Percentiles rank a stretch among this genome's conserved stretches.
Evolutionary conservation across 2,329 filamentous ascomycete genomes (phyloP).

Genomic region (Pseudopyricularia javanii): DNA sequence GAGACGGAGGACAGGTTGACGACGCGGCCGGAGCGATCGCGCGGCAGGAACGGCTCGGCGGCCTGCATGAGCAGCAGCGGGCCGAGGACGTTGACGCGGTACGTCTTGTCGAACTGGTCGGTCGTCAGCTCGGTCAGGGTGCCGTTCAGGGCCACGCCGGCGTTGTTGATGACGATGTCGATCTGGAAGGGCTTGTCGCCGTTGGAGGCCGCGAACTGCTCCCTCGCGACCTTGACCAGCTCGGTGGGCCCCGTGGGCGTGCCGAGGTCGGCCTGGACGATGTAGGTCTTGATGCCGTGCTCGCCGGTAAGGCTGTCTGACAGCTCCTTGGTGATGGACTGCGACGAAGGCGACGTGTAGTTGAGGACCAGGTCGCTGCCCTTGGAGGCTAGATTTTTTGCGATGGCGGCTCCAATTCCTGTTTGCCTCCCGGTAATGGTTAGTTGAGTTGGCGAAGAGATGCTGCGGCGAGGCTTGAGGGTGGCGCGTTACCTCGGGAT

Average conservation of each 20-base stretch:
- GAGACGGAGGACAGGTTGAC: constrained; percentile 44
- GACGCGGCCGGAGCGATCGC: constrained; percentile 48
- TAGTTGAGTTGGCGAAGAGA: not conserved
- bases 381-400: constrained; percentile 59
- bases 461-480: not conserved
- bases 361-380: constrained; percentile 58
- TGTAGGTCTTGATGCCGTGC: constrained; percentile 47
- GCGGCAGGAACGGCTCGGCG: constrained; percentile 54
- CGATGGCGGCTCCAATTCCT: constrained; percentile 60
- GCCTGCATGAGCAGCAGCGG: constrained; percentile 70
- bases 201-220: constrained; percentile 37
- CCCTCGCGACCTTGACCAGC: constrained; percentile 39
- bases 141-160: constrained; percentile 58
- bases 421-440: not conserved
- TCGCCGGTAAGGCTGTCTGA: constrained; percentile 42
- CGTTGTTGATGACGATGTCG: constrained; percentile 83
- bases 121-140: constrained; percentile 47
- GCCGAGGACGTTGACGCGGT: constrained; percentile 70
- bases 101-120: constrained; percentile 58
- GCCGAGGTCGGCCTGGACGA: constrained; percentile 62
- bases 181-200: constrained; percentile 44
- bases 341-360: constrained; percentile 42
- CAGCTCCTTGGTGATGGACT: constrained; percentile 41
- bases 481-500: not conserved
- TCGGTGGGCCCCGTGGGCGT: constrained; percentile 45